Base-by-base conservation (phyloP, 257 asterid genomes). In the Henckelia pumila region DNA sequence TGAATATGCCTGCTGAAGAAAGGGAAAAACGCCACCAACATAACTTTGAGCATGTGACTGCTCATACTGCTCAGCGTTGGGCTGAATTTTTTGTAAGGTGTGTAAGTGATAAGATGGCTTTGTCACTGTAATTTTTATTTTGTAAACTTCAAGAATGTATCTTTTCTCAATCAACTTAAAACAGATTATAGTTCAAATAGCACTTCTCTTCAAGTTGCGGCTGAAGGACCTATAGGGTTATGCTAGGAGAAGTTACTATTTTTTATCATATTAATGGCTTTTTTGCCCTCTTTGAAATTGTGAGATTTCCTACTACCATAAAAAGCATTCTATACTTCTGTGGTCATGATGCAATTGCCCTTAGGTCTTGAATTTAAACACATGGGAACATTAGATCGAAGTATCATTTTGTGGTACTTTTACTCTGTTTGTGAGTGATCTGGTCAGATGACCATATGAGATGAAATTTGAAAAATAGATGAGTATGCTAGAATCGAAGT, bases 31-130 rank as follows among this genome's bases (percentile, higher is more conserved):
- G 97, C 30, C 99, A 93, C 73, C 81, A 71, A 55, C 95, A 84
- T 76, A 93, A 93, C 75, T 93, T 84, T 74, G 71, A 74, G 58
- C 99, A 93, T 56, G 95, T 93, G 80, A 90, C 96, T 17, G 85
- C 83, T 67, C 99, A 90, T 84, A 93, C 99, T 77, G 95, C 99
- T 72, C 97, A 86, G 83, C 92, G 91, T 66, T 93, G 99, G 99
- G 99, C 97, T 55, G 97, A 93, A 77, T 81, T 85, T 79, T 93
- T 93, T 40, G 91, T 93, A 71, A 88, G 99, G 99, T 90, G 64
- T 73, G 88, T 78, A 55, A 61, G 83, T 78, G 22, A 25, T 56
- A 8, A 47, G 56, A 28, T 37, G 20, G 35, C 63, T 49, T 17
- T 28, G 20, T 40, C 56, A 29, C 55, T 44, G 23, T 32, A 14